Conservation (phyloP, 2,329 filamentous ascomycete genomes). For the Talaromyces amestolkiae region DNA sequence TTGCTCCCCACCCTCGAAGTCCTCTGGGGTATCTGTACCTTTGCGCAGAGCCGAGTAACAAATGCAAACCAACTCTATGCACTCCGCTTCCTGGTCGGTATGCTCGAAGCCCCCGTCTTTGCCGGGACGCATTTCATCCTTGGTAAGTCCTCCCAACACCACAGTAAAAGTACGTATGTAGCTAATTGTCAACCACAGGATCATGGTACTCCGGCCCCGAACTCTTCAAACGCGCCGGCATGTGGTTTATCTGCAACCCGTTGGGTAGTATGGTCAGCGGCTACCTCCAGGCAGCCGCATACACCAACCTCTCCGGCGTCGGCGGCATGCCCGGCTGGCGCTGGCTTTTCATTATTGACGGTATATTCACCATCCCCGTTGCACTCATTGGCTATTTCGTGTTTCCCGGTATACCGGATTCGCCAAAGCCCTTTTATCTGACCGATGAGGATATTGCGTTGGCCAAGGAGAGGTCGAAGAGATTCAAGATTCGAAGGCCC, state of each 20-base stretch:
- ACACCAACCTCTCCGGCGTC: slow-evolving; percentile 52
- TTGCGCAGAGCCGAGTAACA: slow-evolving; percentile 33
- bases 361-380: slow-evolving; percentile 55
- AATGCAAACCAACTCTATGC: slow-evolving; percentile 35
- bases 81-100: slow-evolving; percentile 34
- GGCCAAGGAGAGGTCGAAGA: slow-evolving; percentile 37
- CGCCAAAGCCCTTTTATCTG: slow-evolving; percentile 41
- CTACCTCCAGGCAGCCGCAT: slow-evolving; percentile 55
- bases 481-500: slow-evolving; percentile 27
- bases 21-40: slow-evolving; percentile 37
- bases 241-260: slow-evolving; percentile 50
- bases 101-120: slow-evolving; percentile 26
- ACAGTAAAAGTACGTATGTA: neutral
- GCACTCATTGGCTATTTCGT: slow-evolving; percentile 55
- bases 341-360: slow-evolving; percentile 60
- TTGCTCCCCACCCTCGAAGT: slow-evolving; percentile 24
- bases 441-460: slow-evolving; percentile 37
- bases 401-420: slow-evolving; percentile 43
- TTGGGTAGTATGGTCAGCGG: slow-evolving; percentile 29
- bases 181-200: slow-evolving; percentile 20
- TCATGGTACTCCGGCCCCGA: slow-evolving; percentile 47
- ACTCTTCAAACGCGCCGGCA: slow-evolving; percentile 54
- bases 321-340: slow-evolving; percentile 52
- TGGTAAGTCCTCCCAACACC: slow-evolving; percentile 20
- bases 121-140: slow-evolving; percentile 35